Conservation (phyloP, 208 protist genomes). For the Trypanosomatidae sp. region DNA sequence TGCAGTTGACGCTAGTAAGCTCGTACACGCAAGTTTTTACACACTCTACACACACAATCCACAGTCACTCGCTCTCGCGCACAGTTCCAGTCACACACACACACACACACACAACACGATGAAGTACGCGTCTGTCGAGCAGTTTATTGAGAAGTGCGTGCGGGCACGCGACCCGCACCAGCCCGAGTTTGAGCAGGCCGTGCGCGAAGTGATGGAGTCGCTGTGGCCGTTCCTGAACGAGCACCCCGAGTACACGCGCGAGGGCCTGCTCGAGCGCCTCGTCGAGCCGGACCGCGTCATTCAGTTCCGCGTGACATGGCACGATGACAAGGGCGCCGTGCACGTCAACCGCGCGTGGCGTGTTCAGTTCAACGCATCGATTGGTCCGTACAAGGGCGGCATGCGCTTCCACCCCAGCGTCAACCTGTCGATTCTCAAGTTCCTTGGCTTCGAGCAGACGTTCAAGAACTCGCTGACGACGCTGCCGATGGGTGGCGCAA, state of each 20-base stretch:
- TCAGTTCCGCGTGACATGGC: conserved; percentile 89
- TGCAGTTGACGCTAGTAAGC: too few species aligned
- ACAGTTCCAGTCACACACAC: neutral
- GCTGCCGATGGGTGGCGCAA: conserved; percentile 88
- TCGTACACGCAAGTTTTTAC: too few species aligned
- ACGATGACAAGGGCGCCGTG: conserved; percentile 72
- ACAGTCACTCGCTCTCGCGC: too few species aligned
- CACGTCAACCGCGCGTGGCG: conserved; percentile 88
- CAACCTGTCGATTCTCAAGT: conserved; percentile 89
- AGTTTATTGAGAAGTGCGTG: conserved; percentile 42
- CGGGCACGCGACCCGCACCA: conserved; percentile 51
- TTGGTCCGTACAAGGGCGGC: conserved; percentile 93
- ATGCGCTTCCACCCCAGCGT: conserved; percentile 74
- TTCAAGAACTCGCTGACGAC: conserved; percentile 93
- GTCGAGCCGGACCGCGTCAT: conserved; percentile 86
- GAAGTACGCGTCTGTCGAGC: conserved; percentile 29
- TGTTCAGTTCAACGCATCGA: conserved; percentile 88
- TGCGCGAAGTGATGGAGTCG: conserved; percentile 75
- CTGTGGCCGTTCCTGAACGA: conserved; percentile 75
- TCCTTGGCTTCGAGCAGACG: conserved; percentile 94
- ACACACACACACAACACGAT: neutral
- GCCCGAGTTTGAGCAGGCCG: conserved; percentile 85
- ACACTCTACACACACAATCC: too few species aligned
- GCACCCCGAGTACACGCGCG: conserved; percentile 55
- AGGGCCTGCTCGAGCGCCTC: conserved; percentile 65